These are phyloP conservation scores for Perkinsus marinus DNA, from an alignment of 169 alveolate genomes.

Conservation along the genomic window DNA sequence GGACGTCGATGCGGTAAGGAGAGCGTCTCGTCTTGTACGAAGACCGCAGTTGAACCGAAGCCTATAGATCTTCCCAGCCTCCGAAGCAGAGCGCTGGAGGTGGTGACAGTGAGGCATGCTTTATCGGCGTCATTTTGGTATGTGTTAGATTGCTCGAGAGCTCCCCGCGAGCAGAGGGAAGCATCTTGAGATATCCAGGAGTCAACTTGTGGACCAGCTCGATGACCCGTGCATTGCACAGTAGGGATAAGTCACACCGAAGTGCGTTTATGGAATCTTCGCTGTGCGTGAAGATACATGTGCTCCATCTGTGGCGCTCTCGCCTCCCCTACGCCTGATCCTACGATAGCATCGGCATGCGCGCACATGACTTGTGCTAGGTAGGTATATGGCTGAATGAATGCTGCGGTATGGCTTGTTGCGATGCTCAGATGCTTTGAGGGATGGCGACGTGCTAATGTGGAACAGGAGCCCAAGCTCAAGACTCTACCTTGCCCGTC, in stretches of 20 bases:
- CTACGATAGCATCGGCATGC: background rate
- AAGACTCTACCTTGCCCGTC: background rate
- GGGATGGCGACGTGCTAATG: background rate
- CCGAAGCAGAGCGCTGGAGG: background rate
- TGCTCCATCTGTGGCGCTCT: background rate
- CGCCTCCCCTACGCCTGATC: background rate
- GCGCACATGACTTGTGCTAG: background rate
- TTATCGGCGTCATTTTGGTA: background rate
- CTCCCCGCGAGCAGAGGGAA: background rate
- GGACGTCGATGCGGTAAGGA: background rate
- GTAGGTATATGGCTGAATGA: background rate
- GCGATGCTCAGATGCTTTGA: background rate
- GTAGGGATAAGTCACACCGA: background rate
- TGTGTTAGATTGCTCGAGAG: background rate
- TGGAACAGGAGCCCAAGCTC: background rate
- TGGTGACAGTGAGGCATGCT: background rate
- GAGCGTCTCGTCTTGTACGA: background rate
- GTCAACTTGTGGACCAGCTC: background rate
- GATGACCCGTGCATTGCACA: background rate
- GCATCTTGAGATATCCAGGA: background rate
- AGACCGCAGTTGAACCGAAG: background rate
- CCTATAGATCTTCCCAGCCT: background rate
- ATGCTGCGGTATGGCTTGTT: background rate
- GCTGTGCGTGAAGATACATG: background rate
- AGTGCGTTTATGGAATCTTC: background rate